These are phyloP conservation scores for Fraxinus excelsior DNA, from an alignment of 257 asterid genomes.

Conservation along the genomic window DNA sequence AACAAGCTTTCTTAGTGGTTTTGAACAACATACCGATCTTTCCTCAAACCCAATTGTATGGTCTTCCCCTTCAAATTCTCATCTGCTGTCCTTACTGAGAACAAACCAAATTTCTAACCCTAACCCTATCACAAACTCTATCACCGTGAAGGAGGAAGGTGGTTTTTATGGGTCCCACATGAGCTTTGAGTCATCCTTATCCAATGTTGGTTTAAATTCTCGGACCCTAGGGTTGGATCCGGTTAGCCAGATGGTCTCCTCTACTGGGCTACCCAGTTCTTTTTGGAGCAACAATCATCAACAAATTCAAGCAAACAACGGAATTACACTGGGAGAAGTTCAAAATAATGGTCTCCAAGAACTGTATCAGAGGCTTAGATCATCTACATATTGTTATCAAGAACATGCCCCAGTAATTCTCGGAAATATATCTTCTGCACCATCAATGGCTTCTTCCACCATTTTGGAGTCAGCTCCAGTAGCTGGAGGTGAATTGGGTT, in stretches of 20 bases:
- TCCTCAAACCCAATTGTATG: constrained; percentile 45
- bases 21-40: constrained; percentile 35
- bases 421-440: constrained; percentile 41
- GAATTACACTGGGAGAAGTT: constrained; percentile 38
- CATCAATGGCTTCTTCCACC: constrained; percentile 34
- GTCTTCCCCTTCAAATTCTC: constrained; percentile 53
- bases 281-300: constrained; percentile 41
- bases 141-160: constrained; percentile 43
- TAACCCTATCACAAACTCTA: constrained; percentile 20
- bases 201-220: constrained; percentile 10
- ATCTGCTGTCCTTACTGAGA: constrained; percentile 55
- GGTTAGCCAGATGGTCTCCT: constrained; percentile 28
- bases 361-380: constrained; percentile 55
- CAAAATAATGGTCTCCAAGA: constrained; percentile 61
- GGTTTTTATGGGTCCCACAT: constrained; percentile 28
- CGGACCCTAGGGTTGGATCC: constrained; percentile 40
- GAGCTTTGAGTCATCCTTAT: constrained; percentile 17
- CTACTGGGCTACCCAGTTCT: constrained; percentile 30
- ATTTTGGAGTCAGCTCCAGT: constrained; percentile 72
- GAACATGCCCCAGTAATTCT: constrained; percentile 43
- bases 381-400: constrained; percentile 39
- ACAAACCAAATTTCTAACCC: constrained; percentile 50
- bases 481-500: constrained; percentile 51
- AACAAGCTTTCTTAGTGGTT: constrained; percentile 33
- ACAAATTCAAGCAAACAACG: constrained; percentile 32